Conservation (phyloP, 352 stramenopile genomes). For the Globisporangium carolinianum region DNA sequence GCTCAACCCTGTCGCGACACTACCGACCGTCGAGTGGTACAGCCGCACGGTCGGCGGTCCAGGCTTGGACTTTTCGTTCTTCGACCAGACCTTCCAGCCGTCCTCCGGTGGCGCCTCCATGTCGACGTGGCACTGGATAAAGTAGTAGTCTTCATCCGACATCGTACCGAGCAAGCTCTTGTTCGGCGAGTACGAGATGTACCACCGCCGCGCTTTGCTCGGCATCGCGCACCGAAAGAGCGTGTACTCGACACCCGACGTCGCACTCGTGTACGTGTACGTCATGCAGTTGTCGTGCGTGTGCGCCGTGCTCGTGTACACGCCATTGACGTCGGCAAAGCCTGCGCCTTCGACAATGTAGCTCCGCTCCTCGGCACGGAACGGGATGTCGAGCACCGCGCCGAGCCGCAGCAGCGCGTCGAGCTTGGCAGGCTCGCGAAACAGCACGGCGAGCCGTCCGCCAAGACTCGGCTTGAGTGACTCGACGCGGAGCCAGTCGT, state of each 20-base stretch:
- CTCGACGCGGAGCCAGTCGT: constrained; percentile 85
- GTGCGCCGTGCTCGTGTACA: constrained; percentile 85
- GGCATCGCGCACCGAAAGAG: constrained; percentile 98
- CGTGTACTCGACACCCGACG: constrained; percentile 83
- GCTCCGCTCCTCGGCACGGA: constrained; percentile 63
- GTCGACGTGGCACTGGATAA: constrained; percentile 74
- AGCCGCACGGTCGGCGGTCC: constrained; percentile 63
- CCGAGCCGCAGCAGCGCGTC: constrained; percentile 64
- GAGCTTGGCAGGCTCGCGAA: constrained; percentile 66
- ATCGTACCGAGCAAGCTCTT: constrained; percentile 79
- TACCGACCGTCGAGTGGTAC: constrained; percentile 55
- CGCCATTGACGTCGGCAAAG: constrained; percentile 89
- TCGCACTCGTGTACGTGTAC: constrained; percentile 40
- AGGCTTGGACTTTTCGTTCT: constrained; percentile 72
- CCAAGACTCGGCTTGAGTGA: constrained; percentile 75
- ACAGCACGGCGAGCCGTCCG: constrained; percentile 51
- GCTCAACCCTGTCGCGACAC: background rate
- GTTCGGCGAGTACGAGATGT: constrained; percentile 94
- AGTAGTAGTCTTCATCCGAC: constrained; percentile 86
- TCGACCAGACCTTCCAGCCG: constrained; percentile 83
- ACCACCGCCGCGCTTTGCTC: constrained; percentile 97
- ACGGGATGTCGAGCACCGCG: constrained; percentile 52
- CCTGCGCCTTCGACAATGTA: constrained; percentile 90
- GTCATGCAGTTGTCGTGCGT: constrained; percentile 73
- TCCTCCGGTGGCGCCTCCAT: constrained; percentile 69